Percentiles rank a stretch among this genome's conserved stretches.
Evolutionary conservation across 2,329 filamentous ascomycete genomes (phyloP).

Genomic region (Macrophomina tecta): DNA sequence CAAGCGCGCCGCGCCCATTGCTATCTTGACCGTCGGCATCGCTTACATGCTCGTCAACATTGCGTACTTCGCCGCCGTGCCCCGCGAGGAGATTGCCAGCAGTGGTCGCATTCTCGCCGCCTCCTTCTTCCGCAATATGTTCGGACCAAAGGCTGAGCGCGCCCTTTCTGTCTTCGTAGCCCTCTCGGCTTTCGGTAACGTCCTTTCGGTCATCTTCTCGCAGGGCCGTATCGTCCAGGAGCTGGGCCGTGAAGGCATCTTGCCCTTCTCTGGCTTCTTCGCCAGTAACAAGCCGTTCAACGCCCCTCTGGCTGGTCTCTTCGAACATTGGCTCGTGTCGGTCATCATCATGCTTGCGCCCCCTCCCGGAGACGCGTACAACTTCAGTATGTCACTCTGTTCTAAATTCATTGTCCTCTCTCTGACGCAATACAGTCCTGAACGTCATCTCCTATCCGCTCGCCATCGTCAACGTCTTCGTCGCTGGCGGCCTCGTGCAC

Average conservation of each 20-base stretch:
- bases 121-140: conserved; percentile 63
- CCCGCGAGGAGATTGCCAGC: conserved; percentile 60
- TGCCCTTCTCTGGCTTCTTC: conserved; percentile 68
- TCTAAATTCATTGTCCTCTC: neutral
- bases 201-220: conserved; percentile 71
- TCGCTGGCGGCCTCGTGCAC: conserved; percentile 55
- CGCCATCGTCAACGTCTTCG: conserved; percentile 61
- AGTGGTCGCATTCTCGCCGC: conserved; percentile 63
- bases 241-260: conserved; percentile 69
- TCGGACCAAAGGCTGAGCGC: conserved; percentile 59
- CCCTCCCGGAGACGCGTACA: conserved; percentile 71
- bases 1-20: conserved; percentile 68
- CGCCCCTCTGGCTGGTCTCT: conserved; percentile 65
- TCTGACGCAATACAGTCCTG: conserved; percentile 18
- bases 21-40: conserved; percentile 63
- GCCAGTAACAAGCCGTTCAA: conserved; percentile 70
- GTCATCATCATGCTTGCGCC: conserved; percentile 71
- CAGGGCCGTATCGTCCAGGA: conserved; percentile 71
- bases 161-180: conserved; percentile 70
- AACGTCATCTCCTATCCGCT: conserved; percentile 70
- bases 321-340: conserved; percentile 68
- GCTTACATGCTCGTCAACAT: conserved; percentile 73
- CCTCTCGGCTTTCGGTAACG: conserved; percentile 71
- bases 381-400: conserved; percentile 56
- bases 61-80: conserved; percentile 69